Evolutionary conservation across 768 basidiomycete species (phyloP).

Genomic region (Nidularia sp.): DNA sequence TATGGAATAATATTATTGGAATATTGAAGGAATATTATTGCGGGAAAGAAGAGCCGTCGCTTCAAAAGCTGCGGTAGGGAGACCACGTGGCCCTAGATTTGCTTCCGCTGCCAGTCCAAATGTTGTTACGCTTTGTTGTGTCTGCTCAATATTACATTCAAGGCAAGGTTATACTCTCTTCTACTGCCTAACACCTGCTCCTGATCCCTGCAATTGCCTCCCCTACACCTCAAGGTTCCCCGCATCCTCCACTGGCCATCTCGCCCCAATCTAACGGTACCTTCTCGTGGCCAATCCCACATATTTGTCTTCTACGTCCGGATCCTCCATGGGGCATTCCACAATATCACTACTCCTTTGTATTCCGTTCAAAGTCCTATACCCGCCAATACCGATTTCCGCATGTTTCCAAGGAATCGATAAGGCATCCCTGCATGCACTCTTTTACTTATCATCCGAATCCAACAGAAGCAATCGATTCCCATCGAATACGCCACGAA

Average conservation of each 20-base stretch:
- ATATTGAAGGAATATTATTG: constrained; percentile 3
- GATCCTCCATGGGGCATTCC: no score
- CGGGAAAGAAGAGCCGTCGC: constrained; percentile 2
- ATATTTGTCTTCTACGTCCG: no score
- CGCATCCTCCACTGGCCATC: background rate
- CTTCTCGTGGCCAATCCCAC: background rate
- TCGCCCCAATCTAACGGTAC: background rate
- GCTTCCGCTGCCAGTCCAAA: constrained; percentile 18
- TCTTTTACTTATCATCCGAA: no score
- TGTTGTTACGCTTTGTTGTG: constrained; percentile 3
- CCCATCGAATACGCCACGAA: no score
- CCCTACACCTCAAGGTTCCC: background rate
- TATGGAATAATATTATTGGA: no score
- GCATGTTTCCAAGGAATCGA: no score
- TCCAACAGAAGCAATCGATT: no score
- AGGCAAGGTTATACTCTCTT: background rate
- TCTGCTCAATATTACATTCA: no score
- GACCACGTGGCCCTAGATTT: constrained; percentile 28
- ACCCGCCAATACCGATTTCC: no score
- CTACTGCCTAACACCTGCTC: background rate
- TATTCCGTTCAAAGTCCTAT: no score
- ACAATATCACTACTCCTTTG: no score
- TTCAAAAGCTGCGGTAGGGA: constrained; percentile 4
- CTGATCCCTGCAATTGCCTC: background rate
- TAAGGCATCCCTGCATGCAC: no score